Evolutionary conservation across 164 flowering plant genomes (phyloP).

Genomic region (Vitis rupestris): DNA sequence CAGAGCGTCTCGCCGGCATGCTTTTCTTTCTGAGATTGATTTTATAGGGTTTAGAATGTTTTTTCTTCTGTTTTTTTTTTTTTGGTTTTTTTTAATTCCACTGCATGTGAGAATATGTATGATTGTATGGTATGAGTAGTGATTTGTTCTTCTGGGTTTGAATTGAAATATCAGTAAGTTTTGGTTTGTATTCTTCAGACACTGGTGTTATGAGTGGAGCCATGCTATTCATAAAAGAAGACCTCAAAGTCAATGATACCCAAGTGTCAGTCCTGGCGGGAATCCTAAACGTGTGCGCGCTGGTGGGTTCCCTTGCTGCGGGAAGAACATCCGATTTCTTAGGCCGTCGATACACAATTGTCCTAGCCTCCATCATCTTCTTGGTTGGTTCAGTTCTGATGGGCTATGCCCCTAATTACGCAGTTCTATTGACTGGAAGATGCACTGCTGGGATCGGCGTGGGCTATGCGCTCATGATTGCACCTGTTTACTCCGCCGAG

Average conservation of each 20-base stretch:
- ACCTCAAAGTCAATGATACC: conserved; percentile 27
- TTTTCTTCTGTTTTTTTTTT: not conserved
- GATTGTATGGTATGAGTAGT: too few relatives aligned
- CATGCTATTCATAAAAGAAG: conserved; percentile 43
- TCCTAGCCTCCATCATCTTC: conserved; percentile 43
- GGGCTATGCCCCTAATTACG: conserved; percentile 48
- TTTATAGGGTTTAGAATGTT: too few relatives aligned
- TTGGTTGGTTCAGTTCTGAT: conserved; percentile 45
- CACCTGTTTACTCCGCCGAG: conserved; percentile 60
- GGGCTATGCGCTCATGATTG: conserved; percentile 59
- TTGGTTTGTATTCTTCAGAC: conserved; percentile 10
- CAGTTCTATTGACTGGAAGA: conserved; percentile 43
- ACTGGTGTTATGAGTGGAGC: conserved; percentile 57
- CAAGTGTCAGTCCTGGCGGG: conserved; percentile 40
- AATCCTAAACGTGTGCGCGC: conserved; percentile 38
- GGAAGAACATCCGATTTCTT: conserved; percentile 56
- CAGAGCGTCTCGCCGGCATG: not conserved
- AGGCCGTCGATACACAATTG: conserved; percentile 59
- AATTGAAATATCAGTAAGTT: too few relatives aligned
- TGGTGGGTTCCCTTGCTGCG: conserved; percentile 37
- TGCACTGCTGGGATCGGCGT: conserved; percentile 51
- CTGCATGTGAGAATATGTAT: too few relatives aligned
- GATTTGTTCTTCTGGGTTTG: too few relatives aligned
- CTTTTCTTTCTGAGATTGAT: too few relatives aligned
- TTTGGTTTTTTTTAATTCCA: not conserved